Evolutionary conservation across 352 stramenopile genomes (phyloP).

Genomic region (Globisporangium viniferum): DNA sequence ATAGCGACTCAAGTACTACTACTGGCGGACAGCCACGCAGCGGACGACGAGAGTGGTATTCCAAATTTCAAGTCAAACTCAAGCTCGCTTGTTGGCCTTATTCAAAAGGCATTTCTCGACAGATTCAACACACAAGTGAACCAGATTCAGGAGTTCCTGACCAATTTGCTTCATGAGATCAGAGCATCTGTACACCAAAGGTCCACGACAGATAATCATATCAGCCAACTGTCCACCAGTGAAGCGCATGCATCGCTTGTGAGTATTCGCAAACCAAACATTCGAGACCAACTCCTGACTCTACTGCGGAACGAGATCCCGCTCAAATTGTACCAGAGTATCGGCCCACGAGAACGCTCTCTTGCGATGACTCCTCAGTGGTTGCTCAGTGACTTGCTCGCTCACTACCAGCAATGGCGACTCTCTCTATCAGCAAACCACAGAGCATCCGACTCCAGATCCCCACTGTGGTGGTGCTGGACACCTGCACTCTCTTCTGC

Average conservation of each 20-base stretch:
- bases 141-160: background rate
- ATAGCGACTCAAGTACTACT: background rate
- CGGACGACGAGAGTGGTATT: background rate
- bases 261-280: background rate
- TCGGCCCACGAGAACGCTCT: background rate
- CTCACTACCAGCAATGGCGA: constrained; percentile 3
- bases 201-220: too few relatives aligned
- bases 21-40: background rate
- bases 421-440: background rate
- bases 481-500: constrained; percentile 2
- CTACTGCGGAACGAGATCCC: constrained; percentile 14
- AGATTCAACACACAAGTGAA: background rate
- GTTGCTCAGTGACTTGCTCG: constrained; percentile 8
- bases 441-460: background rate
- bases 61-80: background rate
- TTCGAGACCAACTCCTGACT: background rate
- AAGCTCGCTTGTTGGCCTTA: background rate
- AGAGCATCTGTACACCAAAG: too few relatives aligned
- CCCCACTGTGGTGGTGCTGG: constrained; percentile 12
- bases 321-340: background rate
- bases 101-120: background rate
- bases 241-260: background rate
- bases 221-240: background rate
- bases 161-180: background rate
- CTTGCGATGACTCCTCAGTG: background rate